Percentiles rank a stretch among this genome's conserved stretches.
Conservation (phyloP, 129 eudicot species). For the Flaveria trinervia region DNA sequence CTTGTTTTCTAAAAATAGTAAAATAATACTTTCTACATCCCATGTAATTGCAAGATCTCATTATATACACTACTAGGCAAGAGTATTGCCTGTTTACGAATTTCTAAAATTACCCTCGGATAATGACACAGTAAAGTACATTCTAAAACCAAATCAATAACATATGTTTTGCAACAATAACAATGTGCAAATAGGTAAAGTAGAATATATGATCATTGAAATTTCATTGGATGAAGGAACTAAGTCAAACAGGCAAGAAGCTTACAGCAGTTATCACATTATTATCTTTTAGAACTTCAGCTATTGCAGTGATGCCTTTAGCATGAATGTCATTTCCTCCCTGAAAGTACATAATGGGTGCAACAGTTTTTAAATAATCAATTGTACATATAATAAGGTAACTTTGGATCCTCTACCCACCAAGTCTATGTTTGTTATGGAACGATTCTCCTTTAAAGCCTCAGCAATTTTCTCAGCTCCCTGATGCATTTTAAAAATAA, state of each 20-base stretch:
- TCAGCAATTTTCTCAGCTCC: slow-evolving; percentile 88
- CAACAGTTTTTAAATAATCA: neutral
- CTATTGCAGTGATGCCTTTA: slow-evolving; percentile 64
- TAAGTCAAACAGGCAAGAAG: slow-evolving; percentile 18
- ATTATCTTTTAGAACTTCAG: slow-evolving; percentile 86
- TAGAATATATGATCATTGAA: neutral
- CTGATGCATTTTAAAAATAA: slow-evolving; percentile 42
- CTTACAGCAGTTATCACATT: slow-evolving; percentile 71
- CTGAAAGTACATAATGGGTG: slow-evolving; percentile 41
- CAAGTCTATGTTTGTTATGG: slow-evolving; percentile 71
- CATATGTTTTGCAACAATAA: neutral
- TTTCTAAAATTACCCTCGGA: slow-evolving; percentile 15
- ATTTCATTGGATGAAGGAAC: slow-evolving; percentile 6
- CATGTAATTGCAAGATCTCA: slow-evolving; percentile 7
- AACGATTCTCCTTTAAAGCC: slow-evolving; percentile 83
- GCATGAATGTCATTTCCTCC: slow-evolving; percentile 94
- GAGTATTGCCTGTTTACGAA: slow-evolving; percentile 3
- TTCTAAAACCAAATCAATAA: slow-evolving; percentile 14
- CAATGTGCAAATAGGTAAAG: slow-evolving; percentile 4
- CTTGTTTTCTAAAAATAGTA: neutral
- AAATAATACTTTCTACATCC: neutral
- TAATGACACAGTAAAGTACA: neutral
- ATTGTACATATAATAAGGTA: slow-evolving; percentile 13
- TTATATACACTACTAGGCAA: neutral
- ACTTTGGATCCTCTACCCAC: slow-evolving; percentile 41